Conservation (phyloP, 306 rosid genomes). For the Dalbergia cultrata region DNA sequence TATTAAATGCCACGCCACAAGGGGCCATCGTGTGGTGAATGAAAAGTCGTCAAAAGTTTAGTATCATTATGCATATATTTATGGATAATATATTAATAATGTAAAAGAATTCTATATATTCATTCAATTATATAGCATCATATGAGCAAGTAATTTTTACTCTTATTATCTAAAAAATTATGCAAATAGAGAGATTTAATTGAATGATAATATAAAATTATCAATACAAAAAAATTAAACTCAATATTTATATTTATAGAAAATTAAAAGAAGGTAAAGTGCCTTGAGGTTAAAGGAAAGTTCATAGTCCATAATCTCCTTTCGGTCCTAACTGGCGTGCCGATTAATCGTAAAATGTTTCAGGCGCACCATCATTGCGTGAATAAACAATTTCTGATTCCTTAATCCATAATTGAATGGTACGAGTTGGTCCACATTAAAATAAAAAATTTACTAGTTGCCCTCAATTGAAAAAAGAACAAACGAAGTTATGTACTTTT, state of each 20-base stretch:
- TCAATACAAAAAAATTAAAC: too few species aligned
- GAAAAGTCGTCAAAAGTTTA: not conserved
- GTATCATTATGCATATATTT: not conserved
- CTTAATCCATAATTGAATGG: not conserved
- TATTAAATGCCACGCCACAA: not conserved
- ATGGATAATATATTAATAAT: too few species aligned
- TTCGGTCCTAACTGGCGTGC: not conserved
- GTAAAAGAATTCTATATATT: too few species aligned
- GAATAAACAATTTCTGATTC: not conserved
- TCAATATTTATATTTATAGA: not conserved
- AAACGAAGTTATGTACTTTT: not conserved
- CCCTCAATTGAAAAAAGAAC: not conserved
- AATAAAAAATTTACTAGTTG: not conserved
- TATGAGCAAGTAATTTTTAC: too few species aligned
- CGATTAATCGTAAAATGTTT: not conserved
- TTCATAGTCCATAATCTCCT: not conserved
- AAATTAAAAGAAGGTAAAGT: not conserved
- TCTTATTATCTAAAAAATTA: too few species aligned
- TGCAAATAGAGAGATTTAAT: too few species aligned
- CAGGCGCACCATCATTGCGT: not conserved
- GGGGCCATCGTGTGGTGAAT: not conserved
- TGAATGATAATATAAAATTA: too few species aligned
- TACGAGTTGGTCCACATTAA: not conserved
- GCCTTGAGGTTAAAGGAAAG: slow-evolving; percentile 36
- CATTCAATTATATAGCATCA: too few species aligned